phyloP scores from a whole-genome alignment of 1,284 basidiomycete species.

The Ustilago sp. region DNA sequence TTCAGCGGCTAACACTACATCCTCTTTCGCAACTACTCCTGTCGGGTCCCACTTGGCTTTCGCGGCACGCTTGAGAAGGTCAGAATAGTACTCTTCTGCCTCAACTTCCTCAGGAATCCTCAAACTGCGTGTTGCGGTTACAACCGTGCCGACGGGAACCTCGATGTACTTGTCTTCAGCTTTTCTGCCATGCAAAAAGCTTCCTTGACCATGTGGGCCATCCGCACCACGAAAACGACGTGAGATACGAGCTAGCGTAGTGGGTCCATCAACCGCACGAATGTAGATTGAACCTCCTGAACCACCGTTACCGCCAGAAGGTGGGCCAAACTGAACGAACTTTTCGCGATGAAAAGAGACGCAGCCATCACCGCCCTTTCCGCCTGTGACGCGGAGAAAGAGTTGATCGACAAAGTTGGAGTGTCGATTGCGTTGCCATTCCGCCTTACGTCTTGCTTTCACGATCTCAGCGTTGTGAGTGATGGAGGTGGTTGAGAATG shows the following conservation, averaged over 20 bases:
- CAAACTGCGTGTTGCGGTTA: slow-evolving; percentile 47
- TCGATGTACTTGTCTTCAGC: slow-evolving; percentile 58
- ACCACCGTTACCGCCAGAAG: slow-evolving; percentile 67
- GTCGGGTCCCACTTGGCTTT: slow-evolving; percentile 50
- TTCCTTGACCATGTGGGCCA: slow-evolving; percentile 65
- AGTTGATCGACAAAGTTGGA: slow-evolving; percentile 65
- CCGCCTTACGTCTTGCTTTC: slow-evolving; percentile 55
- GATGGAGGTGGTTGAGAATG: slow-evolving; percentile 24
- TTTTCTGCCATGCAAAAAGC: slow-evolving; percentile 58
- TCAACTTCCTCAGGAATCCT: slow-evolving; percentile 49
- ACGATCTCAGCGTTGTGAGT: slow-evolving; percentile 8
- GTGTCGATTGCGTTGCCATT: slow-evolving; percentile 56
- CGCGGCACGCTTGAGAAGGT: slow-evolving; percentile 41
- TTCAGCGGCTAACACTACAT: slow-evolving; percentile 35
- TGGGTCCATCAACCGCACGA: slow-evolving; percentile 52
- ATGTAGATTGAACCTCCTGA: slow-evolving; percentile 64
- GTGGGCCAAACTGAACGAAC: slow-evolving; percentile 66
- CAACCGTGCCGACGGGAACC: slow-evolving; percentile 68
- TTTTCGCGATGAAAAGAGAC: slow-evolving; percentile 68
- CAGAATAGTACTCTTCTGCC: slow-evolving; percentile 53
- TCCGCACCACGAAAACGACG: slow-evolving; percentile 53
- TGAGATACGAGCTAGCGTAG: slow-evolving; percentile 60
- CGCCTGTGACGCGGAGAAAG: slow-evolving; percentile 52
- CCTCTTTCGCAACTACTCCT: slow-evolving; percentile 41
- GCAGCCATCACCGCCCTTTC: slow-evolving; percentile 68